Evolutionary conservation across 495 filamentous ascomycete genomes (phyloP).

Genomic region (Parachaetomium inaequale): DNA sequence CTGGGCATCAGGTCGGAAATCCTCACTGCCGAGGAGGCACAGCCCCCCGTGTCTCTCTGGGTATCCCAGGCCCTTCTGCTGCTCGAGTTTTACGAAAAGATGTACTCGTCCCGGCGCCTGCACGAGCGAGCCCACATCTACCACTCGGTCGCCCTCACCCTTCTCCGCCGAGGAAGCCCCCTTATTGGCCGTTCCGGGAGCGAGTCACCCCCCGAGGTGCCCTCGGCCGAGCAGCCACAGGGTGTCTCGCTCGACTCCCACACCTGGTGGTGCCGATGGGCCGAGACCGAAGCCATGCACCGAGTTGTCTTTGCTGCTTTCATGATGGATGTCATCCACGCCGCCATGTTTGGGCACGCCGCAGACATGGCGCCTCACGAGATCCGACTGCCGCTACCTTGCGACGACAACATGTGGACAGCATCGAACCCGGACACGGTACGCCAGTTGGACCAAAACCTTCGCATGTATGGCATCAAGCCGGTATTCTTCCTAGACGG

Average conservation of each 20-base stretch:
- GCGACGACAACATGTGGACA: constrained; percentile 91
- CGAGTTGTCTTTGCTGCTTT: constrained; percentile 93
- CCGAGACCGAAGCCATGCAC: constrained; percentile 86
- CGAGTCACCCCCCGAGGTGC: constrained; percentile 77
- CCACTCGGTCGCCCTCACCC: constrained; percentile 87
- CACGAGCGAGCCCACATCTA: constrained; percentile 97
- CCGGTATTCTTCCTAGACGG: constrained; percentile 85
- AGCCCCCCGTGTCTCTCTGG: constrained; percentile 90
- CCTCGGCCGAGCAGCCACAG: constrained; percentile 47
- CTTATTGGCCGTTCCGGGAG: constrained; percentile 83
- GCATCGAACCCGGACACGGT: constrained; percentile 84
- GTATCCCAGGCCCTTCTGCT: constrained; percentile 87
- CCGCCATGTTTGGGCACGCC: constrained; percentile 95
- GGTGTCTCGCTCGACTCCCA: constrained; percentile 60
- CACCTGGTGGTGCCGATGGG: constrained; percentile 94
- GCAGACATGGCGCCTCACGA: constrained; percentile 97
- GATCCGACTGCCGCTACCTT: constrained; percentile 87
- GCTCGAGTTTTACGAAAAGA: constrained; percentile 93
- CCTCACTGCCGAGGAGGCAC: constrained; percentile 79
- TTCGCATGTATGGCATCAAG: constrained; percentile 80
- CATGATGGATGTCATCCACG: constrained; percentile 89
- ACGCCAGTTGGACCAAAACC: constrained; percentile 73
- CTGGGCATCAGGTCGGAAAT: constrained; percentile 83
- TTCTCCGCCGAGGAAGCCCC: constrained; percentile 90
- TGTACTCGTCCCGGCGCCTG: constrained; percentile 81